These are phyloP conservation scores for Eimeria brunetti DNA, from an alignment of 169 alveolate species.

Conservation along the genomic window DNA sequence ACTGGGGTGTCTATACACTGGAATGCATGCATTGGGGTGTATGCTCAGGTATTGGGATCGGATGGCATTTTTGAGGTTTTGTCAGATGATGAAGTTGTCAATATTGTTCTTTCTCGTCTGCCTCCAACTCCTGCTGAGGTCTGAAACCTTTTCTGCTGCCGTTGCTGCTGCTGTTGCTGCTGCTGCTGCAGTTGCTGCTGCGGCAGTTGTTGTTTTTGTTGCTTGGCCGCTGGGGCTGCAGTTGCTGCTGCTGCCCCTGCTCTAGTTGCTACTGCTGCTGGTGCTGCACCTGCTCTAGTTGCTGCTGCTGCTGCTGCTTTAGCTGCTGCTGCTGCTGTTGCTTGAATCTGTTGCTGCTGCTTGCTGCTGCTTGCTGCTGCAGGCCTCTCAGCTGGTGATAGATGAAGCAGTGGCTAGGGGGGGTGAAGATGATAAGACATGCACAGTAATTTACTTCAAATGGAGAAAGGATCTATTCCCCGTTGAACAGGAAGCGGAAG, in stretches of 20 bases:
- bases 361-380: too few relatives aligned
- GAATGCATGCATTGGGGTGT: not conserved
- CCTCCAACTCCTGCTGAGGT: conserved; percentile 60
- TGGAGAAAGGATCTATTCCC: conserved; percentile 69
- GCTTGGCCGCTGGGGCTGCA: not conserved
- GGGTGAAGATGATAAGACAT: conserved; percentile 76
- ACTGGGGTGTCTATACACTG: too few relatives aligned
- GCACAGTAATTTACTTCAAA: conserved; percentile 73
- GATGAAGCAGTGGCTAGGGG: conserved; percentile 76
- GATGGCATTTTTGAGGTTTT: conserved; percentile 90
- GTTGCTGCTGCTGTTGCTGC: not conserved
- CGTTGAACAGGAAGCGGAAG: not conserved
- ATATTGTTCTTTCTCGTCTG: conserved; percentile 63
- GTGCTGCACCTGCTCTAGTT: too few relatives aligned
- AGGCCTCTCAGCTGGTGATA: conserved; percentile 74
- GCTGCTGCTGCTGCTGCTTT: not conserved
- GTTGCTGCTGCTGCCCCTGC: not conserved
- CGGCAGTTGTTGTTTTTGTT: not conserved
- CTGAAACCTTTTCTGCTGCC: not conserved
- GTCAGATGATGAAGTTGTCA: conserved; percentile 86
- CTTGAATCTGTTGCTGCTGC: not conserved
- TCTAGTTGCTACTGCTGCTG: not conserved
- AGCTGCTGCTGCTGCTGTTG: not conserved
- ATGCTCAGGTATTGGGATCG: conserved; percentile 82
- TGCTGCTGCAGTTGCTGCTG: not conserved